Conservation (phyloP, 805 yeast species). For the Myxozyma vanderwaltii region DNA sequence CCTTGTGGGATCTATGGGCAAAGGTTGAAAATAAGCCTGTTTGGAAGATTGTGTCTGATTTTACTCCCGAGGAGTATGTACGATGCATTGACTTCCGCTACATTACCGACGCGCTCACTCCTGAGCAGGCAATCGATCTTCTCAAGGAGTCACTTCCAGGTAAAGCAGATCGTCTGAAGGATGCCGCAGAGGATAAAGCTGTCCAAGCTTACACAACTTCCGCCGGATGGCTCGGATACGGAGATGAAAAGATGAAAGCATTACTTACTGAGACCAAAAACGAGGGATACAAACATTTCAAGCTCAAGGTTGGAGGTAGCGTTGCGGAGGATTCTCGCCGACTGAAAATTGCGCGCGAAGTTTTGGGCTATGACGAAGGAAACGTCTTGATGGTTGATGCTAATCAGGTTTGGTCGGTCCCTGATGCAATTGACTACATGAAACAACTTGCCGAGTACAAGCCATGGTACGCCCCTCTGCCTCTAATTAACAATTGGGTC, state of each 20-base stretch:
- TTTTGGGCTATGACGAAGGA: constrained; percentile 46
- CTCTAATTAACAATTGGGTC: neutral
- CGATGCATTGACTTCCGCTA: constrained; percentile 48
- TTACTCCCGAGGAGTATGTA: constrained; percentile 49
- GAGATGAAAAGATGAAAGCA: constrained; percentile 47
- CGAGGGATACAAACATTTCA: constrained; percentile 47
- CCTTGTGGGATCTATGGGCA: constrained; percentile 51
- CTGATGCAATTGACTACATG: constrained; percentile 44
- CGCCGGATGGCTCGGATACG: constrained; percentile 51
- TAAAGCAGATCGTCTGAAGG: constrained; percentile 42
- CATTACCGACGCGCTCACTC: constrained; percentile 49
- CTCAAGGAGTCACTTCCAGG: constrained; percentile 41
- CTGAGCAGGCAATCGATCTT: constrained; percentile 46
- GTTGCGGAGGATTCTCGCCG: constrained; percentile 46
- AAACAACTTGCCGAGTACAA: constrained; percentile 39
- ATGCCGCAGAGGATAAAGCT: constrained; percentile 43
- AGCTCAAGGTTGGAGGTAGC: constrained; percentile 48
- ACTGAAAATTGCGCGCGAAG: constrained; percentile 46
- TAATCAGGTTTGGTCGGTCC: constrained; percentile 45
- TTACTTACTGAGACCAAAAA: constrained; percentile 43
- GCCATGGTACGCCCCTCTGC: constrained; percentile 37
- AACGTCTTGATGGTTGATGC: constrained; percentile 43
- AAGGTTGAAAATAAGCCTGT: constrained; percentile 45
- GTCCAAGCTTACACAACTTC: constrained; percentile 52
- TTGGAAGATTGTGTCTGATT: constrained; percentile 49